Evolutionary conservation across 2,329 filamentous ascomycete species (phyloP).

Genomic region (Microsporum audouinii): DNA sequence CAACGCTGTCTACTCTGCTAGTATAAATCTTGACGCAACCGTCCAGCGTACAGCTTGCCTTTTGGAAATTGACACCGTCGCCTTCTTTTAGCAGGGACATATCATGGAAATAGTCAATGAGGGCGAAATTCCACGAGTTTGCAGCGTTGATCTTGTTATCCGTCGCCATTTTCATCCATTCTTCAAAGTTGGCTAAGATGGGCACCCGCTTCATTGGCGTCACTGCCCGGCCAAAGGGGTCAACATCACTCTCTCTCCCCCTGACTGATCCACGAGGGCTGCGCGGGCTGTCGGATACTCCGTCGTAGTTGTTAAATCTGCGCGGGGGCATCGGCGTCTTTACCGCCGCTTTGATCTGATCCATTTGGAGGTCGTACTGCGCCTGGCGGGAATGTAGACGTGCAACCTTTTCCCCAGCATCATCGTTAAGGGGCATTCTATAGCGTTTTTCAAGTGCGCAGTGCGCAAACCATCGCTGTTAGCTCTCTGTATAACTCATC

Average conservation of each 20-base stretch:
- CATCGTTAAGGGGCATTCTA: constrained; percentile 93
- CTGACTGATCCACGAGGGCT: constrained; percentile 37
- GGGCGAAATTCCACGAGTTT: constrained; percentile 99
- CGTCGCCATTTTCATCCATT: constrained; percentile 99
- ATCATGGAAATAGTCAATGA: constrained; percentile 99
- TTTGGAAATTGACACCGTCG: constrained; percentile 95
- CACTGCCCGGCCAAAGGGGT: constrained; percentile 59
- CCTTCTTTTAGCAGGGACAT: constrained; percentile 96
- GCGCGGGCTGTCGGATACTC: constrained; percentile 35
- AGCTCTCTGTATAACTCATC: neutral
- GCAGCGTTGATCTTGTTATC: constrained; percentile 98
- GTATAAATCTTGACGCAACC: constrained; percentile 99
- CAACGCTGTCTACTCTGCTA: constrained; percentile 93
- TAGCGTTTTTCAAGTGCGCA: constrained; percentile 6
- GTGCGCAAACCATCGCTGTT: neutral
- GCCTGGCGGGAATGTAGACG: constrained; percentile 79
- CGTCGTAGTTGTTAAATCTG: constrained; percentile 26
- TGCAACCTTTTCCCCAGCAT: constrained; percentile 80
- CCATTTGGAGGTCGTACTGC: constrained; percentile 80
- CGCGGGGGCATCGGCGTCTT: constrained; percentile 21
- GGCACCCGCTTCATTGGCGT: constrained; percentile 95
- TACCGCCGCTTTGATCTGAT: constrained; percentile 68
- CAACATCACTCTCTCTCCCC: constrained; percentile 39
- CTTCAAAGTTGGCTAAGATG: constrained; percentile 93
- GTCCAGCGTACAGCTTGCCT: constrained; percentile 92